A percentile compares a stretch with the other conserved stretches of the same genome.
Conservation (phyloP, 495 filamentous ascomycete genomes). For the Podospora anserina region DNA sequence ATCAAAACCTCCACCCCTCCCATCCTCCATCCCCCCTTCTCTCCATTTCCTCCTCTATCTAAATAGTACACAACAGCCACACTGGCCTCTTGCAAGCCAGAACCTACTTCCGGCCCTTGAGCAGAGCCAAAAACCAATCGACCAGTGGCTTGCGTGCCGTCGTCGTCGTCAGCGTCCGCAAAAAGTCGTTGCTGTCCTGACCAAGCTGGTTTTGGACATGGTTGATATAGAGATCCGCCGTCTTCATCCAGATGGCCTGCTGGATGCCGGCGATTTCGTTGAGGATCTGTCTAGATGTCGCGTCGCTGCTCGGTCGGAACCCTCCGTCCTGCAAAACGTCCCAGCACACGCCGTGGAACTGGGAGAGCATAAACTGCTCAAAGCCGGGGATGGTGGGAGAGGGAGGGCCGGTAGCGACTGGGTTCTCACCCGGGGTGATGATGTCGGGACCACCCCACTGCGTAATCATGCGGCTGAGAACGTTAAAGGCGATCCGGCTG, state of each 20-base stretch:
- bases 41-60: not conserved
- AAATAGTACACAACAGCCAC: conserved; percentile 1
- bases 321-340: conserved; percentile 67
- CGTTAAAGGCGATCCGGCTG: conserved; percentile 73
- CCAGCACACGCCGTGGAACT: conserved; percentile 89
- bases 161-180: conserved; percentile 48
- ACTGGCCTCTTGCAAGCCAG: not conserved
- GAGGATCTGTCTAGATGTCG: conserved; percentile 78
- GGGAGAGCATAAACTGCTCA: conserved; percentile 78
- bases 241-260: conserved; percentile 82
- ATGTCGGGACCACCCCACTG: conserved; percentile 85
- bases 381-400: conserved; percentile 75
- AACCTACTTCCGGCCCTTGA: conserved; percentile 37
- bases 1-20: not conserved
- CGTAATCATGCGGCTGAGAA: conserved; percentile 71
- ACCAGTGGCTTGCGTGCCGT: conserved; percentile 49
- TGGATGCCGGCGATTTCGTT: conserved; percentile 81
- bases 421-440: conserved; percentile 49
- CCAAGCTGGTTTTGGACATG: conserved; percentile 46
- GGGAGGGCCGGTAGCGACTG: conserved; percentile 41
- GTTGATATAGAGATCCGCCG: conserved; percentile 57
- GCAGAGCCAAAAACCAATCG: conserved; percentile 45
- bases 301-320: conserved; percentile 75
- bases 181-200: conserved; percentile 47
- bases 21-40: not conserved